Conservation (phyloP, 192 early-diverging fungal species). For the Linnemannia zychae region DNA sequence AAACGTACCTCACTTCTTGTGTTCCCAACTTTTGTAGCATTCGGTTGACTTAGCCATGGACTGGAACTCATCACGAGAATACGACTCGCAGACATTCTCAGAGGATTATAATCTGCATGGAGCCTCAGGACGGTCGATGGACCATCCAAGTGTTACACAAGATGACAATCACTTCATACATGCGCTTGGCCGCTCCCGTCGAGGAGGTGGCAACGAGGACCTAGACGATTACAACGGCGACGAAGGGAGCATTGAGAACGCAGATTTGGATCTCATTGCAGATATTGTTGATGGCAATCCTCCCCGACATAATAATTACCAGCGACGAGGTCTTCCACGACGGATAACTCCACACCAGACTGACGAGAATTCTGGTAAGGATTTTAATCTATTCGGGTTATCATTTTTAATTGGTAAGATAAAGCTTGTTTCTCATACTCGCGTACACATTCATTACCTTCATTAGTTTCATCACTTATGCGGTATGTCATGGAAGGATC, state of each 20-base stretch:
- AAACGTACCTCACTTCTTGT: no score
- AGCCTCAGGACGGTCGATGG: constrained; percentile 37
- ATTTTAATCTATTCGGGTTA: no score
- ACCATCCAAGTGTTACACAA: constrained; percentile 42
- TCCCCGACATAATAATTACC: not conserved
- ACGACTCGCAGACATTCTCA: constrained; percentile 47
- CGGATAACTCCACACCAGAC: not conserved
- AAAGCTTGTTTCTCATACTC: not conserved
- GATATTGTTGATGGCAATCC: constrained; percentile 41
- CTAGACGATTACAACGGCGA: not conserved
- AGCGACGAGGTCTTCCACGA: not conserved
- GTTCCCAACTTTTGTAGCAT: not conserved
- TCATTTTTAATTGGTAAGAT: not conserved
- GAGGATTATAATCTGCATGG: constrained; percentile 55
- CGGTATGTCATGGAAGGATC: constrained; percentile 19
- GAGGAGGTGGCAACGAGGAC: not conserved
- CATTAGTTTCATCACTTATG: constrained; percentile 23
- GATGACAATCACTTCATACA: constrained; percentile 28
- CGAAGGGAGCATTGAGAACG: constrained; percentile 41
- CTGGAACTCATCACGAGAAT: constrained; percentile 46
- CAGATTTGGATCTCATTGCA: constrained; percentile 33
- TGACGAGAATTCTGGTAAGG: constrained; percentile 26
- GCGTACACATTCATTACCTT: not conserved
- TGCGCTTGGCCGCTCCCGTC: not conserved
- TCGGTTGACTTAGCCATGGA: not conserved